Conservation (phyloP, 1,284 basidiomycete species). For the Ceratobasidium sp. region DNA sequence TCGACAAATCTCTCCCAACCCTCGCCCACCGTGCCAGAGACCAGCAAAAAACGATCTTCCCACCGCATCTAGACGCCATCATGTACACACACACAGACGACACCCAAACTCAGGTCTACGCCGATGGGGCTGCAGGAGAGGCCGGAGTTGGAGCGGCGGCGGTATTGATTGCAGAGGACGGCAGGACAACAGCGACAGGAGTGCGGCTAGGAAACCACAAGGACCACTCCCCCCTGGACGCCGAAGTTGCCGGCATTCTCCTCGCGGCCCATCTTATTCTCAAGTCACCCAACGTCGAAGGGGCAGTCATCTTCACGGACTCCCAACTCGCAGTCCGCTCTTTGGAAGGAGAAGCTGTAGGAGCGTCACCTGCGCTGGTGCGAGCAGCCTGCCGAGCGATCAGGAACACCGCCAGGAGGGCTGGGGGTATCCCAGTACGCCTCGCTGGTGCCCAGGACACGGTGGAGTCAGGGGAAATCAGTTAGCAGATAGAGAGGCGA, state of each 20-base stretch:
- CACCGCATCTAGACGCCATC: not conserved
- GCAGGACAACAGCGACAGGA: not conserved
- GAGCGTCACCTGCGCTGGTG: not conserved
- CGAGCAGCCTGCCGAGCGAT: no score
- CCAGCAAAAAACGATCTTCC: no score
- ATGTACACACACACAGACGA: not conserved
- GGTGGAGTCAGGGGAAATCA: no score
- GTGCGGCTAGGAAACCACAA: not conserved
- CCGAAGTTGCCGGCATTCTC: not conserved
- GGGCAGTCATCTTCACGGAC: not conserved
- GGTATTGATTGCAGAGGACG: not conserved
- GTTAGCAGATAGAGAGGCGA: no score
- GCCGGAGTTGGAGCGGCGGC: not conserved
- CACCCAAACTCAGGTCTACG: not conserved
- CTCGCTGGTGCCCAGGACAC: no score
- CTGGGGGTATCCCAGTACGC: no score
- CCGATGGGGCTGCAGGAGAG: not conserved
- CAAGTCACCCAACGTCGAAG: not conserved
- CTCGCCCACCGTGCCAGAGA: not conserved
- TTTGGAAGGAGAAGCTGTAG: not conserved
- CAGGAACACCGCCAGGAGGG: no score
- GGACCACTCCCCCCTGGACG: not conserved
- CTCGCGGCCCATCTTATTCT: not conserved
- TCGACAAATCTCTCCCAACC: no score
- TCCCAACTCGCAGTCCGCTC: constrained; percentile 1